Base-by-base conservation (phyloP, 257 asterid species). In the Nicotiana tomentosiformis region DNA sequence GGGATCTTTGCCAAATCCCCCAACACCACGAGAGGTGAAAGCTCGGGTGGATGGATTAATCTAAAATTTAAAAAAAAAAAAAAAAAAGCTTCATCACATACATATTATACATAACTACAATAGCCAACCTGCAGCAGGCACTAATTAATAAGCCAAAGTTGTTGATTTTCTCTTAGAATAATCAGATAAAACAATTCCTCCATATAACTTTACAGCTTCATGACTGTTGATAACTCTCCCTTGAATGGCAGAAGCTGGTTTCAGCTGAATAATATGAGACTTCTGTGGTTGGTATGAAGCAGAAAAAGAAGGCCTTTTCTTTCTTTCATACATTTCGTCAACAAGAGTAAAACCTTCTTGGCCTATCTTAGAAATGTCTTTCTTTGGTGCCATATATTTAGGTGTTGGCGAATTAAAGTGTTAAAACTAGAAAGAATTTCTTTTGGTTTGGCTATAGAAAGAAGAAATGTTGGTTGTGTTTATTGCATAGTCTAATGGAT, bases 361-460 rank as follows among this genome's bases (percentile, higher is more conserved):
- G n/a, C 83, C 85, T 77, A 10, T 65, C 77, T 56, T 82, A 11
- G 23, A 17, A 58, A 90, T 33, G 18, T 86, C 91, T 60, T 77
- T 77, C 81, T 81, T 87, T 10, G 76, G 78, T 81, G 86, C 89
- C 95, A 91, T 90, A 35, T 90, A 35, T 35, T 23, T 23, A 23
- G 26, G 26, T 23, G 26, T 23, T 23, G 26, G 26, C 26, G 26
- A 23, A 23, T 23, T 23, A 23, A 23, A 23, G 26, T 23, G 26
- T 23, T 23, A 23, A 14, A 16, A 76, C 39, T 29, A 76, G 15
- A 23, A 64, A 77, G 46, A 29, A 7, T 18, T 53, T 70, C 29
- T 58, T 68, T 12, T 53, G 7, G 51, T 18, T 12, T 15, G 9
- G 16, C 60, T 8, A 10, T 9, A 18, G 56, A 17, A 51, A 18